A percentile compares a stretch with the other conserved stretches of the same genome.
These are phyloP conservation scores for Xylariales sp. DNA, from an alignment of 2,329 filamentous ascomycete genomes.

Conservation along the genomic window DNA sequence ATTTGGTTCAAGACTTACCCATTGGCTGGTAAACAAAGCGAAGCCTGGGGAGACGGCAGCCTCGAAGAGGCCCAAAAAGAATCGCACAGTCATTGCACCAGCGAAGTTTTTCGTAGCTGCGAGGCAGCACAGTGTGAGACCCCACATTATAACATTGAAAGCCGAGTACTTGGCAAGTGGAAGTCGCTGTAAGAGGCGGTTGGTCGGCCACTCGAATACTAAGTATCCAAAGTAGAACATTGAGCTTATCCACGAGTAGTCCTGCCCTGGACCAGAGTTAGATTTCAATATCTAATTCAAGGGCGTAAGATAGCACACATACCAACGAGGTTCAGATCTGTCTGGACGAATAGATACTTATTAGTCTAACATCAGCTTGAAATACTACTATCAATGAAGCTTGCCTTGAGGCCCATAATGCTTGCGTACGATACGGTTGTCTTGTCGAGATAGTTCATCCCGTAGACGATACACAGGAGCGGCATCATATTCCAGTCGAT, in stretches of 20 bases:
- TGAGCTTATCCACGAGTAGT: slow-evolving; percentile 47
- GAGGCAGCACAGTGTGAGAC: slow-evolving; percentile 27
- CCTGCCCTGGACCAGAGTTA: slow-evolving; percentile 18
- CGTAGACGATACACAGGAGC: slow-evolving; percentile 53
- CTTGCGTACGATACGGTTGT: slow-evolving; percentile 42
- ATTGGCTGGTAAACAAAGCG: slow-evolving; percentile 26
- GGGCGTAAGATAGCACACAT: not conserved
- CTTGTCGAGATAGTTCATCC: slow-evolving; percentile 51
- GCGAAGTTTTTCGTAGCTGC: slow-evolving; percentile 31
- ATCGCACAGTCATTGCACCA: slow-evolving; percentile 32
- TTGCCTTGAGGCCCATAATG: slow-evolving; percentile 45
- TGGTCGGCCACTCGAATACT: slow-evolving; percentile 64
- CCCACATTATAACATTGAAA: slow-evolving; percentile 62
- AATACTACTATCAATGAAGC: too few species aligned
- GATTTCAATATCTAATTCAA: not conserved
- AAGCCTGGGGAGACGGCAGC: slow-evolving; percentile 26
- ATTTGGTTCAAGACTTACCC: slow-evolving; percentile 13
- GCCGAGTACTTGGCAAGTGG: slow-evolving; percentile 65
- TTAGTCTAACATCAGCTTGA: too few species aligned
- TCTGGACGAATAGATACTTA: slow-evolving; percentile 13
- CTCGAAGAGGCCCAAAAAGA: slow-evolving; percentile 37
- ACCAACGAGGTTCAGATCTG: slow-evolving; percentile 21
- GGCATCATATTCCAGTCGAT: slow-evolving; percentile 43
- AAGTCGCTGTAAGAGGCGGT: slow-evolving; percentile 57
- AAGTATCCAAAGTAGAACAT: slow-evolving; percentile 46